Evolutionary conservation across 2,329 filamentous ascomycete species (phyloP), one percentile per base, ranked within the genome.

Genomic region (Emmonsia crescens): DNA sequence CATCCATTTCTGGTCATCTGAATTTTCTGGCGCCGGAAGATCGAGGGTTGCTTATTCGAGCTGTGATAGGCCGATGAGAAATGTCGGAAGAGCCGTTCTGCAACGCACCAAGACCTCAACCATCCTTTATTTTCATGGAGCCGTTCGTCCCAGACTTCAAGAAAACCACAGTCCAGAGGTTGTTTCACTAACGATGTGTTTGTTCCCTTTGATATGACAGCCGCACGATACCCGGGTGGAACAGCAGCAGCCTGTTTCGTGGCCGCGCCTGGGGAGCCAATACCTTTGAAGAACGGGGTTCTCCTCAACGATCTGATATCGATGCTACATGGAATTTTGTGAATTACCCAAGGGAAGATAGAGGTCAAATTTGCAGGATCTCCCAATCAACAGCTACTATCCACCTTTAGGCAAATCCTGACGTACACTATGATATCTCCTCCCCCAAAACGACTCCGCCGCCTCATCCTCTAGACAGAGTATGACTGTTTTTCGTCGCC

Each of bases 1-100:
- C 57, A 51, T 52, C 46, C 16, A 27, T 5, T 51, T 49, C 31
- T 51, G 31, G 57, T 60, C 57, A 60, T 48, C 44, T 60, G 57
- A 60, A 51, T 51, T 24, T 48, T 19, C 46, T 27, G 44, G 21
- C 42, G n/a, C 19, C 46, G 33, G 33, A 60, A 48, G 46, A 60
- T 60, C 57, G 57, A 52, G 21, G 19, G 52, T n/a, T 19, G 27
- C 38, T 16, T 31, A 24, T 58, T 57, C 21, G 24, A 5, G 27
- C 14, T 40, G 6, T 21, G 56, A 58, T 58, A 46, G 56, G 56
- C 8, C 16, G 21, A 36, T n/a, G 6, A 27, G 21, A n/a, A 12
- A 16, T 14, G 24, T 24, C 56, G 56, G 21, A 29, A 44, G 24
- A 33, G 33, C 56, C 38, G 56, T 29, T 31, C 36, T 46, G 38